These are phyloP conservation scores for Rhodotorula mucilaginosa DNA, from an alignment of 1,284 basidiomycete genomes.

Conservation along the genomic window DNA sequence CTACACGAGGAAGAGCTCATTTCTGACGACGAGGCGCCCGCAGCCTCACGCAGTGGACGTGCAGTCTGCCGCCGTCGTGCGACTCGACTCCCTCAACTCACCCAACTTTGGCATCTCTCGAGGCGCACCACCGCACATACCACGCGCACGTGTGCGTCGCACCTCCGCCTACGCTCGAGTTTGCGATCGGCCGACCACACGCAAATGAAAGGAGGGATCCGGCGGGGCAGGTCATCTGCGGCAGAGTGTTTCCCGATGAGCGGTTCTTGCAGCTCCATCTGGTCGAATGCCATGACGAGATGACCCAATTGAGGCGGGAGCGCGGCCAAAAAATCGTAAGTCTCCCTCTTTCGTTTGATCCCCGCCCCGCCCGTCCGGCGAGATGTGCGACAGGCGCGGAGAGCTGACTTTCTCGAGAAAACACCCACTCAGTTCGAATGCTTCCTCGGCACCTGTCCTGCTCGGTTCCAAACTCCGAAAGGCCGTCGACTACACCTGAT, in stretches of 20 bases:
- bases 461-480: conserved; percentile 71
- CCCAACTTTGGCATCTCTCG: conserved; percentile 63
- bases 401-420: background rate
- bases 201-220: background rate
- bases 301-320: conserved; percentile 68
- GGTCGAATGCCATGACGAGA: conserved; percentile 80
- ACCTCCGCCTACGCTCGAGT: background rate
- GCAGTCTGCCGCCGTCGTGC: conserved; percentile 79
- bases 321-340: conserved; percentile 83
- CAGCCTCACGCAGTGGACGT: conserved; percentile 49
- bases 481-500: conserved; percentile 76
- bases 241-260: conserved; percentile 80
- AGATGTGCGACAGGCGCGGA: background rate
- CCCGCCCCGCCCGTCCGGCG: too few species aligned
- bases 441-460: conserved; percentile 64
- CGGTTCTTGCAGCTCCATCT: conserved; percentile 76
- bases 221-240: conserved; percentile 53
- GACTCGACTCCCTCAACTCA: conserved; percentile 59
- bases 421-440: conserved; percentile 70
- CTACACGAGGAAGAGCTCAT: background rate
- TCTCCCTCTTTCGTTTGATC: too few species aligned
- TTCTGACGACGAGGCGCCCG: too few species aligned
- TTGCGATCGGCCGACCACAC: background rate
- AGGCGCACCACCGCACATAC: conserved; percentile 73
- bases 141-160: conserved; percentile 76